Evolutionary conservation across 2,329 filamentous ascomycete species (phyloP), one percentile per base, ranked within the genome.

Genomic region (Daldinia sp.): DNA sequence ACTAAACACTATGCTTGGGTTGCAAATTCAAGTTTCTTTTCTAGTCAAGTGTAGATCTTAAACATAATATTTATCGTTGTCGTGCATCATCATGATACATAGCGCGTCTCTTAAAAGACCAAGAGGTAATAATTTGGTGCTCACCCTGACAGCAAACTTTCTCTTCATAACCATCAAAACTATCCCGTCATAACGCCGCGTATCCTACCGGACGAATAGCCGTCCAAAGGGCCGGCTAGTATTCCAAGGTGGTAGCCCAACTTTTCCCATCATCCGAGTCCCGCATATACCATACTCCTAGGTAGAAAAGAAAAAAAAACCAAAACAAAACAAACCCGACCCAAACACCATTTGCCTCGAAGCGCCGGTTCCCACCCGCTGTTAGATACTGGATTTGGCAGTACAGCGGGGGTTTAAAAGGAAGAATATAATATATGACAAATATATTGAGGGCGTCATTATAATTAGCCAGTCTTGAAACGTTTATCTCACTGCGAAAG

Each of bases 11-110:
- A 59, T 49, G 19, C 55, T 50, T 61, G 17, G 50, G 58, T 48
- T 58, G 37, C 39, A 57, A 23, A n/a, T 47, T 47, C 43, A 60
- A 50, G 43, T 66, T 56, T 60, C 50, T 34, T 58, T 55, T 61
- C 58, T 66, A 66, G 32, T 55, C 34, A 60, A 49, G 53, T 30
- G 11, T 21, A 62, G 49, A 45, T 58, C 56, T 52, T 39, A 37
- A 62, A 45, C 21, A 29, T 51, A 56, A 41, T 53, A 30, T 49
- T 37, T 51, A 54, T 68, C 41, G 47, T 59, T 30, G 37, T 66
- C 60, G 48, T 64, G 59, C 25, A 67, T 64, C 66, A 41, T 66
- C 29, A 64, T 64, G 48, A 56, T 63, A 66, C 63, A 62, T 60
- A 32, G 35, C 30, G 27, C 23, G 19, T 57, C 66, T 68, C 55